phyloP scores from a whole-genome alignment of 2,329 filamentous ascomycete species.

The Diaporthe humulicola region DNA sequence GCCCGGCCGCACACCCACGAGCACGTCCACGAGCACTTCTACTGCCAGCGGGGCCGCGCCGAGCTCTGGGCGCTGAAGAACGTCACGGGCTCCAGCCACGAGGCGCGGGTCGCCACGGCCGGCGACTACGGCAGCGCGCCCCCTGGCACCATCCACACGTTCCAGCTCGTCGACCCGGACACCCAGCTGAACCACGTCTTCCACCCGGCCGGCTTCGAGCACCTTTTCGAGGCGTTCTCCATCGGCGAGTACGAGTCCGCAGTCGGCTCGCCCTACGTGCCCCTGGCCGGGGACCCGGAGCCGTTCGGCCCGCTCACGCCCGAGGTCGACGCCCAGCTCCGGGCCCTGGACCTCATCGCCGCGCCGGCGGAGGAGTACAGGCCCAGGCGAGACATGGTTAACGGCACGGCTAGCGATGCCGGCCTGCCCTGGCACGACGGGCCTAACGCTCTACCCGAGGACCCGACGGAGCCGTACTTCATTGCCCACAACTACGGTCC shows the following conservation, averaged over 20 bases:
- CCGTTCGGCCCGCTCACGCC: conserved; percentile 12
- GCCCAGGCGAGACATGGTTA: conserved; percentile 1
- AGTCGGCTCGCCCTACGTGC: neutral
- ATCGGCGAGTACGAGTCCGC: neutral
- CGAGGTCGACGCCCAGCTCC: conserved; percentile 6
- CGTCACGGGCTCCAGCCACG: conserved; percentile 1
- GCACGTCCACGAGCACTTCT: conserved; percentile 15
- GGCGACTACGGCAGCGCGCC: conserved; percentile 20
- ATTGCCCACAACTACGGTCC: conserved; percentile 5
- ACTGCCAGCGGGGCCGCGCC: conserved; percentile 17
- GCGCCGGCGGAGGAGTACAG: neutral
- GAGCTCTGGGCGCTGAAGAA: conserved; percentile 12
- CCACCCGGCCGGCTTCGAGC: conserved; percentile 15
- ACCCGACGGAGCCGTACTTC: conserved; percentile 2
- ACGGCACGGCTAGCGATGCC: neutral
- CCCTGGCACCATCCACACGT: neutral
- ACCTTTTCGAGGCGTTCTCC: neutral
- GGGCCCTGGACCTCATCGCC: conserved; percentile 3
- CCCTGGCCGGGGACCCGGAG: neutral
- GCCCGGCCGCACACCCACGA: conserved; percentile 11
- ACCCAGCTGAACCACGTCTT: conserved; percentile 19
- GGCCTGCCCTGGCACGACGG: neutral
- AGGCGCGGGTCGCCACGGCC: conserved; percentile 3
- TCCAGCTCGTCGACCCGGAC: conserved; percentile 24
- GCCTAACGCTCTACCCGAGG: neutral